Evolutionary conservation across 257 asterid genomes (phyloP), one percentile per base, ranked within the genome.

Genomic region (Primulina tabacum): DNA sequence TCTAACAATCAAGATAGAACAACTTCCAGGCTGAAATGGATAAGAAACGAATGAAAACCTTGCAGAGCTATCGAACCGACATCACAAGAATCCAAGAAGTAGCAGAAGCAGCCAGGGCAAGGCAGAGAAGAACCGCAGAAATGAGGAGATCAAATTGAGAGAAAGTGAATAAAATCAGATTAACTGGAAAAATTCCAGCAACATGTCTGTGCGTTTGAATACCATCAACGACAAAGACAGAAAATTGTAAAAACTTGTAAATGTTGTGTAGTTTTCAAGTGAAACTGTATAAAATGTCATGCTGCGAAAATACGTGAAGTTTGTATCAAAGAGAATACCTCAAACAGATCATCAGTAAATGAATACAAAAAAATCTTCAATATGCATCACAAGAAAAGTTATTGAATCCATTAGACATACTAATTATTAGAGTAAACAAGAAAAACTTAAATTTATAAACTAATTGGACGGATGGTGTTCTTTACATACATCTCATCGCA

Each of bases 111-210:
- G 95, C 89, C 8, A 80, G 75, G 76, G 74, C 76, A 52, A 82
- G 72, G 96, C 92, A 17, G 78, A 77, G 64, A 60, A 80, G 83
- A 86, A 91, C 75, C 80, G 78, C 20, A 71, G 76, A 73, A 85
- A 85, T 1, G 90, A 90, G 79, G 97, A 90, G 78, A 69, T 72
- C 5, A 87, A 85, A 82, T 87, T 71, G 75, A 76, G 92, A 84
- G 71, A 92, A 86, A 79, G 88, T 95, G 70, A 74, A 79, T 11
- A 88, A 82, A 77, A 82, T 89, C 78, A 87, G 95, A 84, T 75
- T 66, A 69, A 92, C 95, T 0, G 98, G 98, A 59, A 89, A 81
- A 77, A 69, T 82, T 11, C 96, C 98, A 69, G 57, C 90, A 68
- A 76, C 87, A 71, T 88, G 95, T 72, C 64, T 84, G 71, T 87